A percentile compares a stretch with the other conserved stretches of the same genome.
phyloP scores from a whole-genome alignment of 75 land plant species.

The Sequoiadendron giganteum region DNA sequence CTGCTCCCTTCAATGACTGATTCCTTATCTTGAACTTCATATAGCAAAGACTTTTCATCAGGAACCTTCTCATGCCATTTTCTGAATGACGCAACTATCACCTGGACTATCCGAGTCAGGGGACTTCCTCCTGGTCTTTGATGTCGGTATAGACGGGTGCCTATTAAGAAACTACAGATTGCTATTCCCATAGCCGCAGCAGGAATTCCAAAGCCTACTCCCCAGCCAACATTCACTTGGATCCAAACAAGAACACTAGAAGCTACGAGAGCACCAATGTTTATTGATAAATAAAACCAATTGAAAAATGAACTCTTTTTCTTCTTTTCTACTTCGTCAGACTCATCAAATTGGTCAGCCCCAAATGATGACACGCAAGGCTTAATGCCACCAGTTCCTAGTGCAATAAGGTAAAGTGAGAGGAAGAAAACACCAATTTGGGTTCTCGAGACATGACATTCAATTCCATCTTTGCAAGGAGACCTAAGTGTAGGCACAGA shows the following conservation, averaged over 20 bases:
- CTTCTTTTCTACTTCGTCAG: slow-evolving; percentile 33
- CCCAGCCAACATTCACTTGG: slow-evolving; percentile 50
- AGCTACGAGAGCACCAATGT: slow-evolving; percentile 49
- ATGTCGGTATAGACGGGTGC: slow-evolving; percentile 31
- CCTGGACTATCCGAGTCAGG: slow-evolving; percentile 43
- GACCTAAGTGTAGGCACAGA: slow-evolving; percentile 34
- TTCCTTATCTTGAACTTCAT: slow-evolving; percentile 26
- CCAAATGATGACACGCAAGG: slow-evolving; percentile 51
- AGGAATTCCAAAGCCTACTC: slow-evolving; percentile 44
- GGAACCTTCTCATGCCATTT: slow-evolving; percentile 22
- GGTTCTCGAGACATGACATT: slow-evolving; percentile 13
- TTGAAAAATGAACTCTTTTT: slow-evolving; percentile 60
- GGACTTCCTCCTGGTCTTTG: slow-evolving; percentile 56
- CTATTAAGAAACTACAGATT: slow-evolving; percentile 32
- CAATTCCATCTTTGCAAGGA: slow-evolving; percentile 10
- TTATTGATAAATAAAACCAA: slow-evolving; percentile 62
- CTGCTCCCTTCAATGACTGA: slow-evolving; percentile 36
- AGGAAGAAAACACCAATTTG: slow-evolving; percentile 39
- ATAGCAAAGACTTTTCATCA: slow-evolving; percentile 22
- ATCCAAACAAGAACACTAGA: slow-evolving; percentile 49
- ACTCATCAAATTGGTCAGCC: slow-evolving; percentile 63
- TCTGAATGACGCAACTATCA: slow-evolving; percentile 30
- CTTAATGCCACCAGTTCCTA: slow-evolving; percentile 60
- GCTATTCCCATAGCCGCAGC: slow-evolving; percentile 34
- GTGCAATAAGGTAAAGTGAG: slow-evolving; percentile 48